Percentiles rank a stretch among this genome's conserved stretches.
These are phyloP conservation scores for Pseudogymnoascus sp. DNA, from an alignment of 2,329 filamentous ascomycete genomes.

Conservation along the genomic window DNA sequence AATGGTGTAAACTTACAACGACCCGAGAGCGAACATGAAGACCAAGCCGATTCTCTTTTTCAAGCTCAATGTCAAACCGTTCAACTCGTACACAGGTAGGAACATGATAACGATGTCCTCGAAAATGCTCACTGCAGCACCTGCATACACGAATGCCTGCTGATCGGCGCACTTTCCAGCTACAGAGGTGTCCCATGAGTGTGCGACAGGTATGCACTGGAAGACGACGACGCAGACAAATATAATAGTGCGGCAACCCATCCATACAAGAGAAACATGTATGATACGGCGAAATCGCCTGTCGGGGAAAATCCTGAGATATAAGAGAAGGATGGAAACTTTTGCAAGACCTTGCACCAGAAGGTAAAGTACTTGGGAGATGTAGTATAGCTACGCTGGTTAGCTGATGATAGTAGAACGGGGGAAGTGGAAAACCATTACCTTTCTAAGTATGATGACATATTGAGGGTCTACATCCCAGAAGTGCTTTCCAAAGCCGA, in stretches of 20 bases:
- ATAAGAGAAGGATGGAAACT: constrained; percentile 20
- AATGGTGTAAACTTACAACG: constrained; percentile 45
- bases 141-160: constrained; percentile 57
- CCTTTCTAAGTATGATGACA: constrained; percentile 15
- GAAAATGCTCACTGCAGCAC: constrained; percentile 59
- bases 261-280: constrained; percentile 13
- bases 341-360: constrained; percentile 19
- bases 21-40: constrained; percentile 59
- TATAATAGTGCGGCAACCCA: constrained; percentile 11
- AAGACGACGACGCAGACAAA: constrained; percentile 17
- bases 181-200: constrained; percentile 16
- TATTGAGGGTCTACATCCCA: constrained; percentile 17
- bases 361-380: constrained; percentile 18
- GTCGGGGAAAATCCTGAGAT: constrained; percentile 18
- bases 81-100: constrained; percentile 57
- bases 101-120: constrained; percentile 61
- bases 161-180: constrained; percentile 49
- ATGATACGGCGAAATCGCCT: constrained; percentile 12
- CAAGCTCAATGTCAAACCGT: constrained; percentile 52
- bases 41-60: constrained; percentile 61
- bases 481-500: constrained; percentile 19
- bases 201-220: constrained; percentile 20
- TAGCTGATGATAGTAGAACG: not conserved
- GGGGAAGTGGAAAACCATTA: not conserved
- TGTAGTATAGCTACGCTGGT: constrained; percentile 18